Conservation (phyloP, 75 land plant species). For the Pseudotsuga menziesii region DNA sequence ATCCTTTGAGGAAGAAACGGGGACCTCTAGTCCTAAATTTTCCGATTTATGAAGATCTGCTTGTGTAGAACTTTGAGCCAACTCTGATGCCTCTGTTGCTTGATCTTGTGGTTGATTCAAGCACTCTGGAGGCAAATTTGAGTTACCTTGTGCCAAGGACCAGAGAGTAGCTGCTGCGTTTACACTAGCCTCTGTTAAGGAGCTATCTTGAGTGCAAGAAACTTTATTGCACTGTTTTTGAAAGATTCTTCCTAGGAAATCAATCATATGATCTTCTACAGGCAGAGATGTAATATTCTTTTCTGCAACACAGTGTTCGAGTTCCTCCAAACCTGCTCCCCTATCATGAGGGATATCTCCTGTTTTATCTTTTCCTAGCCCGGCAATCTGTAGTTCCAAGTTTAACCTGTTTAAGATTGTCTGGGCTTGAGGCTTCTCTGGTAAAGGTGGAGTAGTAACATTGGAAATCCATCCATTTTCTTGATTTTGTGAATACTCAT, state of each 20-base stretch:
- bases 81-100: not conserved
- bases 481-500: no score
- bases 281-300: no score
- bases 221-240: not conserved
- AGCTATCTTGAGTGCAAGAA: constrained; percentile 1
- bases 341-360: no score
- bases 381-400: no score
- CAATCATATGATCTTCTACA: constrained; percentile 4
- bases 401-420: no score
- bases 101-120: not conserved
- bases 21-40: constrained; percentile 8
- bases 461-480: no score
- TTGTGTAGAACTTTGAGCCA: not conserved
- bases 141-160: constrained; percentile 2
- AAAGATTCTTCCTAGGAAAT: not conserved
- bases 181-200: constrained; percentile 1
- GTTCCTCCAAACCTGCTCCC: no score
- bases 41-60: not conserved
- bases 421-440: no score
- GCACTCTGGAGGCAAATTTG: not conserved
- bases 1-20: not conserved
- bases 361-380: no score
- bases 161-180: not conserved
- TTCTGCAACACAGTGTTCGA: no score
- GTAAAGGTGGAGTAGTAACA: no score